Base-by-base conservation (phyloP, 2,329 filamentous ascomycete genomes). In the Botryotinia globosa region DNA sequence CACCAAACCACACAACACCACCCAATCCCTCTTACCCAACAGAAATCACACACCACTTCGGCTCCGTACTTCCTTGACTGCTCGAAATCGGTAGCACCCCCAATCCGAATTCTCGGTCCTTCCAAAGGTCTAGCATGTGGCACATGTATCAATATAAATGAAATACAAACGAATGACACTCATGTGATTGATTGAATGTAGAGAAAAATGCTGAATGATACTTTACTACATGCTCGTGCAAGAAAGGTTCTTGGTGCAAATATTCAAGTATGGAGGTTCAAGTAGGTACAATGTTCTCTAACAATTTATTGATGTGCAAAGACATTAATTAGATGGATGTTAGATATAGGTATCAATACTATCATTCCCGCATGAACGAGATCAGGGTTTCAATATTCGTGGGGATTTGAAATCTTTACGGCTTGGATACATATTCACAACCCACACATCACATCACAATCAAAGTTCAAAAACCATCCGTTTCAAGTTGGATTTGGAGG, bases 401-500 rank as follows among this genome's bases (percentile, higher is more conserved):
- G 32, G 16, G 4, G 8, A 22, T 51, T 16, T 6, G 39, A 20
- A 39, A 1, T 18, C 12, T 16, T 18, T 14, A n/a, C 25, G 25
- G 25, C 48, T 12, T n/a, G 4, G 48, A 5, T 37, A 29, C 37
- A 32, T 16, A 10, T 25, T 7, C 25, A 32, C 61, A 37, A 32
- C 18, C 51, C 51, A 18, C n/a, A 4, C 3, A 63, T 61, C 54
- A 64, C 25, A n/a, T 64, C 45, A 44, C 48, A n/a, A 7, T 65
- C 34, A n/a, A 56, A 10, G 29, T 66, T 56, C n/a, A 65, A 48
- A 56, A 63, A 66, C 34, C 45, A 66, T 65, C 61, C 29, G 37
- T 37, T 51, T 25, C 12, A 51, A 45, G 39, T 16, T 71, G 69
- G 37, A 56, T 66, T 64, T 54, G 69, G 69, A 66, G 37, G 61